These are phyloP conservation scores for Pleurotus ostreatus DNA, from an alignment of 768 basidiomycete genomes.

Conservation along the genomic window DNA sequence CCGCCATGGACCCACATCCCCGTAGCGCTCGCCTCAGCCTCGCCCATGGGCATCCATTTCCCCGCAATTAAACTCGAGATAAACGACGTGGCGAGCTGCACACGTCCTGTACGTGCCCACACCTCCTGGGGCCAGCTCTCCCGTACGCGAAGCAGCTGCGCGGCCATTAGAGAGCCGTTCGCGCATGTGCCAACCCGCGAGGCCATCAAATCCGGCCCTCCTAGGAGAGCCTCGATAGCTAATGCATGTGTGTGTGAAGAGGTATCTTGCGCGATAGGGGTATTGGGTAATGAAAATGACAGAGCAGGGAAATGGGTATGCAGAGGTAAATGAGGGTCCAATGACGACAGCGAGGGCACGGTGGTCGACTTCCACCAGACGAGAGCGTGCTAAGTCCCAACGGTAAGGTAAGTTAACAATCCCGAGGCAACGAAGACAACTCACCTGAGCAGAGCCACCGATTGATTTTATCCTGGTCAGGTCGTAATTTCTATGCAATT, in stretches of 20 bases:
- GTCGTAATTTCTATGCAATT: conserved; percentile 67
- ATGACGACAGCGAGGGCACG: conserved; percentile 64
- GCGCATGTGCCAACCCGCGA: conserved; percentile 72
- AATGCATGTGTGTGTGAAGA: conserved; percentile 78
- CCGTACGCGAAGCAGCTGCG: conserved; percentile 74
- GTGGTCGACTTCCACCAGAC: conserved; percentile 88
- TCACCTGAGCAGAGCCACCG: conserved; percentile 77
- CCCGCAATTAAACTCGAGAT: conserved; percentile 68
- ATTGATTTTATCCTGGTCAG: conserved; percentile 68
- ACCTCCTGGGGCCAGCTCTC: conserved; percentile 75
- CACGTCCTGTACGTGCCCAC: conserved; percentile 72
- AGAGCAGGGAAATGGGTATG: conserved; percentile 65
- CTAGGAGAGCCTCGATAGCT: conserved; percentile 69
- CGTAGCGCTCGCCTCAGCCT: conserved; percentile 73
- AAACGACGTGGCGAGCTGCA: conserved; percentile 77
- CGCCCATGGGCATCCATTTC: conserved; percentile 67
- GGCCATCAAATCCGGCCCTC: conserved; percentile 76
- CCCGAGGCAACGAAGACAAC: conserved; percentile 11
- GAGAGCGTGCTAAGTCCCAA: conserved; percentile 49
- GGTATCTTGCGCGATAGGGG: conserved; percentile 74
- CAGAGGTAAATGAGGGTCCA: conserved; percentile 69
- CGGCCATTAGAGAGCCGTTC: conserved; percentile 64
- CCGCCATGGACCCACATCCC: conserved; percentile 74
- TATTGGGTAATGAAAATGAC: conserved; percentile 68
- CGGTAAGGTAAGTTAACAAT: conserved; percentile 13